A percentile compares a stretch with the other conserved stretches of the same genome.
These are phyloP conservation scores for Gaillardinia entomophila DNA, from an alignment of 805 yeast species.

Conservation along the genomic window DNA sequence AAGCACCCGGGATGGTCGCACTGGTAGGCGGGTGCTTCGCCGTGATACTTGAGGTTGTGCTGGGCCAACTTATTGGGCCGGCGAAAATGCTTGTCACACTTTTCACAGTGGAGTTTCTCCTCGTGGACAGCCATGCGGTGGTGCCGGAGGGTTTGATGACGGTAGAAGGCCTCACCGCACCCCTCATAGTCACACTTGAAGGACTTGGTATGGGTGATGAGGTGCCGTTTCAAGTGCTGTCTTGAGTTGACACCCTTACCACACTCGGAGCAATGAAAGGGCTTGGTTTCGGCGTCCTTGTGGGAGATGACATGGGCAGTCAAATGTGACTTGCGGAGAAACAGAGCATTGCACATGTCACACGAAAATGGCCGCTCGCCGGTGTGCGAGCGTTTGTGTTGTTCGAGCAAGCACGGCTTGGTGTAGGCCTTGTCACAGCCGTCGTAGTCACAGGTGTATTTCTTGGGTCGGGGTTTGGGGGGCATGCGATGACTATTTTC, in stretches of 20 bases:
- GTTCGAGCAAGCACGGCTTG: slow-evolving; percentile 77
- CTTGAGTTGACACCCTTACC: slow-evolving; percentile 74
- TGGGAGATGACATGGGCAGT: slow-evolving; percentile 73
- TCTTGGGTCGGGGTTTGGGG: slow-evolving; percentile 51
- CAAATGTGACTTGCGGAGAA: slow-evolving; percentile 73
- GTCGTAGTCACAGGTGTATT: slow-evolving; percentile 54
- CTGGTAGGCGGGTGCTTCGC: slow-evolving; percentile 46
- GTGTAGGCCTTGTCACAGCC: slow-evolving; percentile 74
- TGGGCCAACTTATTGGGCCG: slow-evolving; percentile 60
- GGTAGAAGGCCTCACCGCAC: slow-evolving; percentile 65
- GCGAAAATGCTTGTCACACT: slow-evolving; percentile 60
- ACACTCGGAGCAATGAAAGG: slow-evolving; percentile 68
- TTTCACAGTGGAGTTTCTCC: slow-evolving; percentile 46
- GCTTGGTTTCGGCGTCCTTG: slow-evolving; percentile 46
- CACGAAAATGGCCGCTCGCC: slow-evolving; percentile 75
- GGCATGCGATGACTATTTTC: too few species aligned
- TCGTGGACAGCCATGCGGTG: slow-evolving; percentile 65
- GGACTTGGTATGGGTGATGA: slow-evolving; percentile 66
- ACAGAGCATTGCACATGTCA: slow-evolving; percentile 56
- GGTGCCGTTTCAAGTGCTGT: slow-evolving; percentile 83
- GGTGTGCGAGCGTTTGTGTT: slow-evolving; percentile 75
- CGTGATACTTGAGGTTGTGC: slow-evolving; percentile 66
- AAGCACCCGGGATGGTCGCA: slow-evolving; percentile 63
- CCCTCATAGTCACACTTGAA: slow-evolving; percentile 54
- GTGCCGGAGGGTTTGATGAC: slow-evolving; percentile 68